Base-by-base conservation (phyloP, 208 protist genomes). In the Crithidia bombi region DNA sequence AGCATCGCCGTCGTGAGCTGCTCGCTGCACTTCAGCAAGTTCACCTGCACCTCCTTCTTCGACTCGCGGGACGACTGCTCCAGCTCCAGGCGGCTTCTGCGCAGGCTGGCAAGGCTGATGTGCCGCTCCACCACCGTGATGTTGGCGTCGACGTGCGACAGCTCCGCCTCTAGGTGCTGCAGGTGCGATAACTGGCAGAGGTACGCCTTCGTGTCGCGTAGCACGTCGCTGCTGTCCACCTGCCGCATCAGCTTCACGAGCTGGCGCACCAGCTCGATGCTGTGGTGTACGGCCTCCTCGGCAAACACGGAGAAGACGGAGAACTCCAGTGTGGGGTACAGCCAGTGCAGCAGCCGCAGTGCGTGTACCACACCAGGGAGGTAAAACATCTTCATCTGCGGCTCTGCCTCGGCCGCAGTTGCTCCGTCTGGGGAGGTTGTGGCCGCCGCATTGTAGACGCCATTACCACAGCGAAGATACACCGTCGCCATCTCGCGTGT, bases 221-320 rank as follows among this genome's bases (percentile, higher is more conserved):
- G 58, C 30, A 69, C 50, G 32, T 82, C 62, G 10, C 33, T 67
- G 65, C 61, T 49, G 54, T 78, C 62, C n/a, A 63, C 23, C 38
- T 75, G 67, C 35, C 54, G 69, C 69, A 96, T 88, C 25, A 92
- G 47, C 50, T 82, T 84, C 38, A 75, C 74, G 30, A 94, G 61
- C 50, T 92, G 81, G 26, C 83, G 77, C 26, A 93, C 56, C 35
- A 91, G 75, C 26, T 69, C 59, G 49, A 96, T 58, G 4, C 80
- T 79, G 41, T 79, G 64, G 65, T 90, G 69, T 58, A 96, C 88
- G n/a, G 87, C 85, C 69, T 96, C 91, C 69, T 92, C 87, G 3
- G 91, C 89, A 81, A 94, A 94, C 12, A 91, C 88, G 23, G 89
- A 87, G 69, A 96, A 96, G 44, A 93, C 85, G 56, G 85, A 80